Evolutionary conservation across 2,329 filamentous ascomycete genomes (phyloP).

Genomic region (Trichoderma sp.): DNA sequence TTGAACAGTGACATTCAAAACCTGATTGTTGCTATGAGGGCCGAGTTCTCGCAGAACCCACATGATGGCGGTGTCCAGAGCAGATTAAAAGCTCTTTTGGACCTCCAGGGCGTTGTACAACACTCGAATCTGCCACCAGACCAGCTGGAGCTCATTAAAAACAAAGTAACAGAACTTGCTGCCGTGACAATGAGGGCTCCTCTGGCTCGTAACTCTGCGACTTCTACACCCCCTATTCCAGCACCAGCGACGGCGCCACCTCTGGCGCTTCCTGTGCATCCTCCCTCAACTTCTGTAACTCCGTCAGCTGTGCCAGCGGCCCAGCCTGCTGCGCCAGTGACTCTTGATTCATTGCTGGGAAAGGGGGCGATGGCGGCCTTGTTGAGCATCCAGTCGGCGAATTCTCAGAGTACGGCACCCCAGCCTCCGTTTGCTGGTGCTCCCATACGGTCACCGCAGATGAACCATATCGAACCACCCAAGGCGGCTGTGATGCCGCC

Average conservation of each 20-base stretch:
- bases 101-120: conserved; percentile 72
- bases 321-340: conserved; percentile 38
- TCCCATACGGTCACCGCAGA: conserved; percentile 50
- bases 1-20: conserved; percentile 80
- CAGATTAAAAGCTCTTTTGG: conserved; percentile 78
- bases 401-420: conserved; percentile 47
- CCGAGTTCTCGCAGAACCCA: conserved; percentile 71
- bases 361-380: conserved; percentile 58
- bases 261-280: conserved; percentile 30
- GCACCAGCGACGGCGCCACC: conserved; percentile 34
- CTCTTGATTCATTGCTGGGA: conserved; percentile 58
- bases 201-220: conserved; percentile 40
- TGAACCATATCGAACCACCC: conserved; percentile 39
- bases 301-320: conserved; percentile 32
- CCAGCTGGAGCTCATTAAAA: conserved; percentile 79
- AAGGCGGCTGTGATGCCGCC: conserved; percentile 12
- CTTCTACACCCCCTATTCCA: conserved; percentile 39
- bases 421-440: conserved; percentile 36
- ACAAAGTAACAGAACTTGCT: conserved; percentile 75
- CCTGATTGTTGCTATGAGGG: conserved; percentile 69
- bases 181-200: conserved; percentile 57
- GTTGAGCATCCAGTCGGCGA: conserved; percentile 52
- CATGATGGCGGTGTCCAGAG: conserved; percentile 73
- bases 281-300: conserved; percentile 34
- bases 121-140: conserved; percentile 74